These are phyloP conservation scores for Kalmusia sp. DNA, from an alignment of 2,329 filamentous ascomycete genomes.

Conservation along the genomic window DNA sequence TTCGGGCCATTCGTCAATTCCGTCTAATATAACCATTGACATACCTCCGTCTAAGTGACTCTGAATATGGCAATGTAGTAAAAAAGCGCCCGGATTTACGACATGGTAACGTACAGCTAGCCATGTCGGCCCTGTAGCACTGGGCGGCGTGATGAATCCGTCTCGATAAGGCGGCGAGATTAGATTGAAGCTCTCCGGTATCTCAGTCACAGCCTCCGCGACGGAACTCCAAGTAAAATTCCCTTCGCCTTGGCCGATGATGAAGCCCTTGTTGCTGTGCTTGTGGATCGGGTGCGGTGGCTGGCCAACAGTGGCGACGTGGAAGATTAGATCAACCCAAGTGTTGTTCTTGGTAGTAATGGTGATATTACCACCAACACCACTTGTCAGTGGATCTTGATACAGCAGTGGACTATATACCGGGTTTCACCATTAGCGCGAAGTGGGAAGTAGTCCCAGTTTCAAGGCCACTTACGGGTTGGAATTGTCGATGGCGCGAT, in stretches of 20 bases:
- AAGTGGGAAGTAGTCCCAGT: neutral
- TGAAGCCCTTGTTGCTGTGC: conserved; percentile 67
- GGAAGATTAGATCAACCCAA: conserved; percentile 43
- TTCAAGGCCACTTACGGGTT: conserved; percentile 36
- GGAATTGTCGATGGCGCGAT: conserved; percentile 43
- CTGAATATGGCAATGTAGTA: conserved; percentile 61
- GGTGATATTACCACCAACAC: conserved; percentile 55
- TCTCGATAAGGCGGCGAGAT: conserved; percentile 63
- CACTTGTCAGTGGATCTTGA: conserved; percentile 38
- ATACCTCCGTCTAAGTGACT: conserved; percentile 57
- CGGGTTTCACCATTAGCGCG: neutral
- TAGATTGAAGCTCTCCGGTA: conserved; percentile 64
- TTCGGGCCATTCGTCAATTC: conserved; percentile 19
- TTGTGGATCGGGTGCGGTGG: conserved; percentile 70
- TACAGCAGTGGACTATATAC: conserved; percentile 56
- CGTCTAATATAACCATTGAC: conserved; percentile 57
- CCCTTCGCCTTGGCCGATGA: conserved; percentile 59
- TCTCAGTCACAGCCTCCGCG: conserved; percentile 56
- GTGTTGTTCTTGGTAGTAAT: conserved; percentile 41
- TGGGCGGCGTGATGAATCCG: conserved; percentile 49
- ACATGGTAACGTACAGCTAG: conserved; percentile 55
- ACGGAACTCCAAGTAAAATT: conserved; percentile 61
- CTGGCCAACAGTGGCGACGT: conserved; percentile 41
- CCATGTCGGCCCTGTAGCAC: conserved; percentile 40
- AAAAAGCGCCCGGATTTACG: conserved; percentile 54